Evolutionary conservation across 192 early-diverging fungal genomes (phyloP), one percentile per base, ranked within the genome.

Genomic region (Linderina pennispora): DNA sequence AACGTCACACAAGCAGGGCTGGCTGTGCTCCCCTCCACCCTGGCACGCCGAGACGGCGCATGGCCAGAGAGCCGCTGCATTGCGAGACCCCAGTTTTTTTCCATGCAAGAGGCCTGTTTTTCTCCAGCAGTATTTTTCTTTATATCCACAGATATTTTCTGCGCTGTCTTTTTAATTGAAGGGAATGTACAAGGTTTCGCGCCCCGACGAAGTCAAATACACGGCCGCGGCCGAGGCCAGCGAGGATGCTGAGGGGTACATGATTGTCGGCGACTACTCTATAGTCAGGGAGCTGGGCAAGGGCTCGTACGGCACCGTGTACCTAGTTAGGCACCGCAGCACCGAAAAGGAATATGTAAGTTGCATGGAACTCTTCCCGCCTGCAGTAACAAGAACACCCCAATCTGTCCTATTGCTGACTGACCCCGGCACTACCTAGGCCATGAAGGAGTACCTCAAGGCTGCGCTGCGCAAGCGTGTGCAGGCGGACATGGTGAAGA

Each of bases 381-480:
- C n/a, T n/a, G n/a, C n/a, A n/a, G n/a, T n/a, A n/a, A n/a, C n/a
- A n/a, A n/a, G n/a, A n/a, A n/a, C n/a, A 40, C 8, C 5, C 18
- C 5, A 8, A 21, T 20, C 7, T 20, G 5, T 21, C 19, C 8
- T 40, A 17, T 40, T 40, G 4, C 7, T 40, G 39, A 7, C 6
- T 18, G 8, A 14, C 13, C 21, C 8, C 17, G 16, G n/a, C 2
- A 24, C 5, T 15, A 14, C 10, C 20, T 60, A 90, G 70, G 95
- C 95, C 14, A 83, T 96, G 41, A 98, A 98, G 71, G 95, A 93
- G 68, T 94, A 93, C 45, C 81, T 80, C 67, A 96, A 95, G 55
- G 75, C 86, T 14, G 81, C 87, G 36, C 65, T 98, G 35, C 79
- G 88, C 19, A 84, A 84, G 39, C 77, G 79, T 36, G 76, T 78